Percentiles rank a stretch among this genome's conserved stretches.
Evolutionary conservation across 768 basidiomycete genomes (phyloP).

Genomic region (Tulasnella sp.): DNA sequence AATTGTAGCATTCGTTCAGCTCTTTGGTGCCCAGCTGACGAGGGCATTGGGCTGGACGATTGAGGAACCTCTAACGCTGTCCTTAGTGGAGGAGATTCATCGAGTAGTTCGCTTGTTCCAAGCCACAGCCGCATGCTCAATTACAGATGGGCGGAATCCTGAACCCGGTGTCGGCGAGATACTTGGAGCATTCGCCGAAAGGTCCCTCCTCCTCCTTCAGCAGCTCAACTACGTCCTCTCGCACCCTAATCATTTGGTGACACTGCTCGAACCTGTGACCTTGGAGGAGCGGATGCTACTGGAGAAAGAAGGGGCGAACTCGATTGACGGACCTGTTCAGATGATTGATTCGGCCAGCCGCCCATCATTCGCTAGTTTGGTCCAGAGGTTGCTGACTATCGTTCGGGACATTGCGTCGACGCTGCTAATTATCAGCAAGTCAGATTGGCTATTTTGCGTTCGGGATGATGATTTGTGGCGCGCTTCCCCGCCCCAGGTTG

Average conservation of each 20-base stretch:
- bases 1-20: slow-evolving; percentile 76
- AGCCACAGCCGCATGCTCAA: slow-evolving; percentile 58
- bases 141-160: slow-evolving; percentile 40
- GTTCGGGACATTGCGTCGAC: slow-evolving; percentile 66
- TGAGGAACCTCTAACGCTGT: slow-evolving; percentile 67
- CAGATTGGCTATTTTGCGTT: slow-evolving; percentile 60
- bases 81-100: slow-evolving; percentile 78
- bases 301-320: slow-evolving; percentile 53
- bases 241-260: slow-evolving; percentile 84
- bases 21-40: slow-evolving; percentile 76
- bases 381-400: slow-evolving; percentile 67
- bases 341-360: slow-evolving; percentile 60
- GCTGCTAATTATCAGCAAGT: slow-evolving; percentile 63
- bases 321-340: slow-evolving; percentile 41
- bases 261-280: slow-evolving; percentile 73
- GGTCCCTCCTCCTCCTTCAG: slow-evolving; percentile 70
- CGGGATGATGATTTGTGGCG: neutral
- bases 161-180: slow-evolving; percentile 50
- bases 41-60: slow-evolving; percentile 78
- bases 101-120: slow-evolving; percentile 74
- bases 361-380: slow-evolving; percentile 65
- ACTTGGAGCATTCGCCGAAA: slow-evolving; percentile 61
- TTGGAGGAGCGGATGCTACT: slow-evolving; percentile 65
- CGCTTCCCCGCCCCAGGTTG: slow-evolving; percentile 26
- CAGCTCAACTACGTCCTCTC: slow-evolving; percentile 86